A percentile compares a stretch with the other conserved stretches of the same genome.
Conservation (phyloP, 352 stramenopile genomes). For the Pseudoperonospora humuli region DNA sequence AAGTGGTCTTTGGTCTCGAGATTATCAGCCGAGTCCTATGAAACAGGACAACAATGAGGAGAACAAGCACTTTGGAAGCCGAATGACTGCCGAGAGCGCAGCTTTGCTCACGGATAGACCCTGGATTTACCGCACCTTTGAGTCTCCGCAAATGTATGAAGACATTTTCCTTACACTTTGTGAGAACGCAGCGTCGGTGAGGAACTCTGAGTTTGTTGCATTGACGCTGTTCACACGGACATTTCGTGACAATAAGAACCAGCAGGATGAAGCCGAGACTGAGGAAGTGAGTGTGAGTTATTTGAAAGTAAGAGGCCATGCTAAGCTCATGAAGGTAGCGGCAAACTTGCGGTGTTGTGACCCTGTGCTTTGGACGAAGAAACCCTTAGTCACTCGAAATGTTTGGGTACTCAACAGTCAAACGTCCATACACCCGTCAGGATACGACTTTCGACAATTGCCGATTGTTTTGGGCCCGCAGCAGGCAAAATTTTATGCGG, state of each 20-base stretch:
- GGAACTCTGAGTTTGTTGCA: conserved; percentile 47
- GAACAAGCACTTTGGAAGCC: conserved; percentile 27
- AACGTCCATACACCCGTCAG: conserved; percentile 15
- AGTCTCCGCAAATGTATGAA: conserved; percentile 33
- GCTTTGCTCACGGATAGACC: neutral
- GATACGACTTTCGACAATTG: conserved; percentile 46
- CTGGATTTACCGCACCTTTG: conserved; percentile 23
- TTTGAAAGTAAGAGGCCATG: conserved; percentile 36
- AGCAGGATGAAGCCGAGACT: conserved; percentile 12
- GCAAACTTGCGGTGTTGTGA: conserved; percentile 60
- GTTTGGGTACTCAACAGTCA: conserved; percentile 21
- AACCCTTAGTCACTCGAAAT: conserved; percentile 44
- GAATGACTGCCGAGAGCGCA: neutral
- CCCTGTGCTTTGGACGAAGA: conserved; percentile 41
- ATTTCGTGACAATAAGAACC: conserved; percentile 4
- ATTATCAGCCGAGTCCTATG: too few species aligned
- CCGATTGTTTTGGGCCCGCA: conserved; percentile 66
- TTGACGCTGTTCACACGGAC: conserved; percentile 40
- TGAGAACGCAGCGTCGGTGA: conserved; percentile 30
- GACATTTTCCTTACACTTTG: conserved; percentile 55
- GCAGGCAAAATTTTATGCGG: conserved; percentile 62
- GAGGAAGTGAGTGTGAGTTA: conserved; percentile 23
- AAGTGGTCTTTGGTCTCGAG: neutral
- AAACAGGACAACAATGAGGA: conserved; percentile 13
- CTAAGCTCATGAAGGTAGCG: conserved; percentile 50